A percentile compares a stretch with the other conserved stretches of the same genome.
phyloP scores from a whole-genome alignment of 108 stramenopile genomes.

The Skeletonema tropicum region DNA sequence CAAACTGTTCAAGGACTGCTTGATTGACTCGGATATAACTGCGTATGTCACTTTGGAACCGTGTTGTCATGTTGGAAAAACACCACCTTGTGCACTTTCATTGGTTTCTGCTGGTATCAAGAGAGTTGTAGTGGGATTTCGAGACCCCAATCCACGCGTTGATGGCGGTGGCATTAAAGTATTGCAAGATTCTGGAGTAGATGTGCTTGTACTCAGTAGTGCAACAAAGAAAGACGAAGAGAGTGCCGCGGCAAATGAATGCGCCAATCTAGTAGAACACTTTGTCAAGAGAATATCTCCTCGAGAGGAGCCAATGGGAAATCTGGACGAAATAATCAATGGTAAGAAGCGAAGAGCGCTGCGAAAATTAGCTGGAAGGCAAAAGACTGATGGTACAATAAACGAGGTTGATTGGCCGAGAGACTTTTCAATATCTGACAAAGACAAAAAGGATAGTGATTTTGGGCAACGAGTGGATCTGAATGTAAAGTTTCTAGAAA shows the following conservation, averaged over 20 bases:
- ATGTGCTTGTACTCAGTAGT: constrained; percentile 55
- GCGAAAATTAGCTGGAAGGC: constrained; percentile 53
- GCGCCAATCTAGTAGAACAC: constrained; percentile 56
- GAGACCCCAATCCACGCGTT: constrained; percentile 87
- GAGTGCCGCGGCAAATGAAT: constrained; percentile 33
- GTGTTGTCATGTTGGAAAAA: constrained; percentile 85
- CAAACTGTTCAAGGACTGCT: constrained; percentile 52
- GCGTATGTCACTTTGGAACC: constrained; percentile 94
- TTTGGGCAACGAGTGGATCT: constrained; percentile 33
- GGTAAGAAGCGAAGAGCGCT: constrained; percentile 60
- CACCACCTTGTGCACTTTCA: constrained; percentile 86
- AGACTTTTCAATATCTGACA: constrained; percentile 11
- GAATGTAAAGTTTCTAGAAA: constrained; percentile 65
- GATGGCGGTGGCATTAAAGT: constrained; percentile 80
- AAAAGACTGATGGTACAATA: constrained; percentile 61
- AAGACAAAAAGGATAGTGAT: constrained; percentile 39
- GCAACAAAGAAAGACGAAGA: neutral
- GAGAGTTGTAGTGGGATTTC: constrained; percentile 86
- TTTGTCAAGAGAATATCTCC: constrained; percentile 80
- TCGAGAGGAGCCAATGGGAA: constrained; percentile 12
- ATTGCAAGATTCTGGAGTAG: constrained; percentile 69
- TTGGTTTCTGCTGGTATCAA: constrained; percentile 63
- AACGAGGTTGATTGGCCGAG: constrained; percentile 53
- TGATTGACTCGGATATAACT: constrained; percentile 56
- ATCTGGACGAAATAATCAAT: constrained; percentile 52